phyloP scores from a whole-genome alignment of 2,329 filamentous ascomycete species.

The Sporothrix humicola region DNA sequence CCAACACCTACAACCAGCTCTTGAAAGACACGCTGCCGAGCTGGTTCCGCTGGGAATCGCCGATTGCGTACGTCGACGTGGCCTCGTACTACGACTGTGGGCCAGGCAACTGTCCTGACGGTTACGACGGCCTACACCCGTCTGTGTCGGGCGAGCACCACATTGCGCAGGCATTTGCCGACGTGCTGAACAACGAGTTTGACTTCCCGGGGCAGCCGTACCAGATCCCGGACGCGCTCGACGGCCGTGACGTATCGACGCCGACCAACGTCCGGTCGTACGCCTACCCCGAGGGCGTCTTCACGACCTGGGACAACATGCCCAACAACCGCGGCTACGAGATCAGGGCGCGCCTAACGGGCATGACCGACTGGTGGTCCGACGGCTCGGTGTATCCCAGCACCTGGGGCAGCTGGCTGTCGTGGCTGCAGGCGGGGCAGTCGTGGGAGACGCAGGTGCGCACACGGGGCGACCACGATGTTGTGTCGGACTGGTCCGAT shows the following conservation, averaged over 20 bases:
- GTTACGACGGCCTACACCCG: slow-evolving; percentile 49
- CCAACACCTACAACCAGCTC: slow-evolving; percentile 38
- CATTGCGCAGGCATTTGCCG: slow-evolving; percentile 50
- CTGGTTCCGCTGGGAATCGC: slow-evolving; percentile 40
- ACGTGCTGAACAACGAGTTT: slow-evolving; percentile 42
- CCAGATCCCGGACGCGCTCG: neutral
- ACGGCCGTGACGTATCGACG: neutral
- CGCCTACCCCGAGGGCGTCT: neutral
- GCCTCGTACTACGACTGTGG: slow-evolving; percentile 38
- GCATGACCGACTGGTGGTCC: neutral
- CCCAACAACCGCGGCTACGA: neutral
- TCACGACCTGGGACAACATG: neutral
- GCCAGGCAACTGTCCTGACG: slow-evolving; percentile 28
- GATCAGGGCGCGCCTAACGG: neutral
- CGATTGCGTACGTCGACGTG: slow-evolving; percentile 43
- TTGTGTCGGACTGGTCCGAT: neutral
- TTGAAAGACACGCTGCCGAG: slow-evolving; percentile 35
- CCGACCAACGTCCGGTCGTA: neutral
- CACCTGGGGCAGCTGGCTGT: neutral
- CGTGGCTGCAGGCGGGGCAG: neutral
- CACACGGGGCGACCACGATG: neutral
- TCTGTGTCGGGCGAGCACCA: slow-evolving; percentile 50
- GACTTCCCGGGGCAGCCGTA: slow-evolving; percentile 29
- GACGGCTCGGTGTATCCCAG: neutral
- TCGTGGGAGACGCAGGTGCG: neutral